These are phyloP conservation scores for Neonectria punicea DNA, from an alignment of 2,329 filamentous ascomycete genomes.

Conservation along the genomic window DNA sequence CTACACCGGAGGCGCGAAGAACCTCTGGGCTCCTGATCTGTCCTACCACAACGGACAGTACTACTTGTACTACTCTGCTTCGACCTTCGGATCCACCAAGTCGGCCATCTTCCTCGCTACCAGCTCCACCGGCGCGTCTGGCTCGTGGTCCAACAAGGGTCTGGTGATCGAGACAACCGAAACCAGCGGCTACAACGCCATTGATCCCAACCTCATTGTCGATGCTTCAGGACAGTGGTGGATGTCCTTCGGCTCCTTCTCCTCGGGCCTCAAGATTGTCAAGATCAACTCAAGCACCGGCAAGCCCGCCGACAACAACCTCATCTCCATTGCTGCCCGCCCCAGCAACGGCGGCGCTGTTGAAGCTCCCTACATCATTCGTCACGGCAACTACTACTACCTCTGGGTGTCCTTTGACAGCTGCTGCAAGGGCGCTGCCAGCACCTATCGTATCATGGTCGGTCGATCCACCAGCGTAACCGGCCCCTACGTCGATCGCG, in stretches of 20 bases:
- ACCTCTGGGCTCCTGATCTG: conserved; percentile 65
- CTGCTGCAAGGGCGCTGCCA: conserved; percentile 44
- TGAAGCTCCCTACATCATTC: conserved; percentile 46
- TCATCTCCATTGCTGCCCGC: conserved; percentile 43
- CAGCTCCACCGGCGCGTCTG: conserved; percentile 43
- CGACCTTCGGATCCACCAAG: conserved; percentile 40
- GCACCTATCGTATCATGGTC: conserved; percentile 48
- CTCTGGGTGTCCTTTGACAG: conserved; percentile 48
- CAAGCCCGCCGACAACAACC: conserved; percentile 33
- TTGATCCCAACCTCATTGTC: conserved; percentile 45
- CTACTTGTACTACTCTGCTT: conserved; percentile 49
- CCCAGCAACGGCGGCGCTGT: conserved; percentile 36
- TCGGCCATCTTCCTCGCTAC: conserved; percentile 48
- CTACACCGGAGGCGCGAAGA: conserved; percentile 44
- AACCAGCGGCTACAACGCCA: conserved; percentile 43
- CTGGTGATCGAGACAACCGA: conserved; percentile 41
- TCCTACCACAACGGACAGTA: conserved; percentile 47
- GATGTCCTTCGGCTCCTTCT: conserved; percentile 48
- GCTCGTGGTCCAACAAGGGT: conserved; percentile 45
- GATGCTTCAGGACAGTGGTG: conserved; percentile 44
- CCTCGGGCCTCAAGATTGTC: conserved; percentile 46
- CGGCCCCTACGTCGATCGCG: conserved; percentile 43
- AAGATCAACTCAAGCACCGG: conserved; percentile 41
- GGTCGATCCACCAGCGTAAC: conserved; percentile 44
- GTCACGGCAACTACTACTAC: conserved; percentile 45